Evolutionary conservation across 2,329 filamentous ascomycete species (phyloP).

Genomic region (Neurospora crassa): DNA sequence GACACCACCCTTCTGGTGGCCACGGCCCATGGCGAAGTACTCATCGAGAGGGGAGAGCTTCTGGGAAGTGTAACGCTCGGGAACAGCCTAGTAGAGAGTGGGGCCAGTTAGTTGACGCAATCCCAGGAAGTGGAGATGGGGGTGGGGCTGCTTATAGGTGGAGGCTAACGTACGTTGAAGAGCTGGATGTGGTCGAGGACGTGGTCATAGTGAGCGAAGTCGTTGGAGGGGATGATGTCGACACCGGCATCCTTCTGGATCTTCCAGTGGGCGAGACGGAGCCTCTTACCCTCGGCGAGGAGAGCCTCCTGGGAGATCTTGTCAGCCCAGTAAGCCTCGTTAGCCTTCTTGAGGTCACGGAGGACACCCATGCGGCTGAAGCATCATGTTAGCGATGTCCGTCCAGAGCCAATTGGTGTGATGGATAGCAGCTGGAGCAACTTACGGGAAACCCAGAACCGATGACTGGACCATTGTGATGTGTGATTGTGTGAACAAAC

Average conservation of each 20-base stretch:
- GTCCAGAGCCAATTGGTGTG: not conserved
- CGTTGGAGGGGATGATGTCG: constrained; percentile 96
- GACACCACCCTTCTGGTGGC: constrained; percentile 88
- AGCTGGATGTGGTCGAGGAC: constrained; percentile 97
- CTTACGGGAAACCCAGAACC: constrained; percentile 82
- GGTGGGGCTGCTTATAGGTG: not conserved
- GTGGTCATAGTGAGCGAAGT: constrained; percentile 98
- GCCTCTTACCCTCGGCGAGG: constrained; percentile 89
- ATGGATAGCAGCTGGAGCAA: constrained; percentile 25
- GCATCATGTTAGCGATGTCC: constrained; percentile 35
- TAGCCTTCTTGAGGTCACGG: constrained; percentile 99
- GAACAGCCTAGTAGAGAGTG: constrained; percentile 56
- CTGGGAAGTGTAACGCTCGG: constrained; percentile 88
- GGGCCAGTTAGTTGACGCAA: constrained; percentile 13
- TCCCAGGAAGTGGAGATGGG: not conserved
- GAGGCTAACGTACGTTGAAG: constrained; percentile 63
- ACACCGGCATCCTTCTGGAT: constrained; percentile 98
- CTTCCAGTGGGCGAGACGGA: constrained; percentile 96
- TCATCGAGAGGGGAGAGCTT: constrained; percentile 82
- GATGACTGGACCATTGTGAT: constrained; percentile 53
- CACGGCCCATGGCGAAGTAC: constrained; percentile 99
- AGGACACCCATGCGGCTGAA: constrained; percentile 78
- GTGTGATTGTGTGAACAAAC: constrained; percentile 10
- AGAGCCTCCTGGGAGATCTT: constrained; percentile 91
- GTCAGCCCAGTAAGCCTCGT: constrained; percentile 92